Conservation (phyloP, 2,329 filamentous ascomycete genomes). For the Neurospora crassa region DNA sequence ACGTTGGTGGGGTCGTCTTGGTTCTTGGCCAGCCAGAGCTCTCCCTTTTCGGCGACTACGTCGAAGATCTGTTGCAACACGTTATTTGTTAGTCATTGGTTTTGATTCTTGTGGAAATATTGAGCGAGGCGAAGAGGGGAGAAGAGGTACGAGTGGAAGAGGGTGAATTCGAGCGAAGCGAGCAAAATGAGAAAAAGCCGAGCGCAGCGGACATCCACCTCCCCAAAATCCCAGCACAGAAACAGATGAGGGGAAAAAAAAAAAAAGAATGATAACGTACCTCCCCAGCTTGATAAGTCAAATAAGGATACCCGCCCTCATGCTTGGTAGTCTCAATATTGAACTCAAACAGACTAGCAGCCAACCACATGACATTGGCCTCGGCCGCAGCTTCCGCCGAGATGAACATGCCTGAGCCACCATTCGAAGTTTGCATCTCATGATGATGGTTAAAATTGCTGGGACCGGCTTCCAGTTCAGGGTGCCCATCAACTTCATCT, state of each 20-base stretch:
- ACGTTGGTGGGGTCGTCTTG: slow-evolving; percentile 75
- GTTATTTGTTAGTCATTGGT: slow-evolving; percentile 2
- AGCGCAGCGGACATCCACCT: not conserved
- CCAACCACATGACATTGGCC: slow-evolving; percentile 70
- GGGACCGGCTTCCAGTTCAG: not conserved
- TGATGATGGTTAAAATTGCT: not conserved
- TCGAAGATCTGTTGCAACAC: slow-evolving; percentile 63
- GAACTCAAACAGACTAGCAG: slow-evolving; percentile 92
- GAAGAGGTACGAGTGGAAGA: not conserved
- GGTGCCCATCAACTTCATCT: not conserved
- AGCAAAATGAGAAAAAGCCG: not conserved
- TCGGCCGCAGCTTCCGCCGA: not conserved
- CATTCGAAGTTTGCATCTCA: not conserved
- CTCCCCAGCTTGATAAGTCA: slow-evolving; percentile 92
- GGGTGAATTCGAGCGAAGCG: not conserved
- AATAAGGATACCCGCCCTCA: slow-evolving; percentile 90
- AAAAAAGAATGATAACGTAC: slow-evolving; percentile 32
- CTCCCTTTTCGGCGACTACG: slow-evolving; percentile 91
- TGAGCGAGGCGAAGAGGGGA: not conserved
- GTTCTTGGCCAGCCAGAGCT: slow-evolving; percentile 95
- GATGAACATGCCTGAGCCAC: not conserved
- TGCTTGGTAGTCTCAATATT: slow-evolving; percentile 88
- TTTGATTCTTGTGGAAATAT: too few relatives aligned
- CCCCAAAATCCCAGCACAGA: not conserved
- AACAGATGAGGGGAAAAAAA: not conserved